Evolutionary conservation across 1,284 basidiomycete species (phyloP).

Genomic region (Abortiporus biennis): DNA sequence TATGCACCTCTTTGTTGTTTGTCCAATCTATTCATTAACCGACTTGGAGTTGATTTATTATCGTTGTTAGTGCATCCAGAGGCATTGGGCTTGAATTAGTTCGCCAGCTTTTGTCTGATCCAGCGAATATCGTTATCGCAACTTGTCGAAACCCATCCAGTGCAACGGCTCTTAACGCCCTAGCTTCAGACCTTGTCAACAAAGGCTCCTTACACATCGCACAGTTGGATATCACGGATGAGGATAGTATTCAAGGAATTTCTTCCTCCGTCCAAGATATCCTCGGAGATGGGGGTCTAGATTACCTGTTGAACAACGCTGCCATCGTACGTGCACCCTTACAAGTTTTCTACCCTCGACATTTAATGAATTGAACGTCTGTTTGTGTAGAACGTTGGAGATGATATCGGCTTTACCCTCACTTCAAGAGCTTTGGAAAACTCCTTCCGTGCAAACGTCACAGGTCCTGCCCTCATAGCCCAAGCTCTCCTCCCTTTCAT

Average conservation of each 20-base stretch:
- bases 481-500: constrained; percentile 26
- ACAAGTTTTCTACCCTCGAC: neutral
- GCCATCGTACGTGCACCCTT: constrained; percentile 22
- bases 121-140: constrained; percentile 31
- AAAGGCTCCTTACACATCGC: constrained; percentile 28
- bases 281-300: constrained; percentile 25
- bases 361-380: neutral
- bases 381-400: neutral
- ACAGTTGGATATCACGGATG: constrained; percentile 26
- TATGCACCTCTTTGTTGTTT: too few relatives aligned
- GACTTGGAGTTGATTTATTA: neutral
- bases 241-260: constrained; percentile 22
- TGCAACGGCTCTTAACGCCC: constrained; percentile 22
- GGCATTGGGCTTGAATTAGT: constrained; percentile 36
- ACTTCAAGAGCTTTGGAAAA: constrained; percentile 14
- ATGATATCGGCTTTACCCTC: constrained; percentile 17
- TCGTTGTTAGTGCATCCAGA: constrained; percentile 26
- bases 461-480: constrained; percentile 27
- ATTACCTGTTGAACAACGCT: constrained; percentile 37
- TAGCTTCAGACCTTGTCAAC: constrained; percentile 14
- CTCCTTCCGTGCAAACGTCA: constrained; percentile 25
- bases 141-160: constrained; percentile 29
- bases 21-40: neutral
- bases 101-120: constrained; percentile 26
- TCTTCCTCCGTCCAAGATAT: constrained; percentile 18